Conservation (phyloP, 2,329 filamentous ascomycete species). For the Fusarium cicatricum region DNA sequence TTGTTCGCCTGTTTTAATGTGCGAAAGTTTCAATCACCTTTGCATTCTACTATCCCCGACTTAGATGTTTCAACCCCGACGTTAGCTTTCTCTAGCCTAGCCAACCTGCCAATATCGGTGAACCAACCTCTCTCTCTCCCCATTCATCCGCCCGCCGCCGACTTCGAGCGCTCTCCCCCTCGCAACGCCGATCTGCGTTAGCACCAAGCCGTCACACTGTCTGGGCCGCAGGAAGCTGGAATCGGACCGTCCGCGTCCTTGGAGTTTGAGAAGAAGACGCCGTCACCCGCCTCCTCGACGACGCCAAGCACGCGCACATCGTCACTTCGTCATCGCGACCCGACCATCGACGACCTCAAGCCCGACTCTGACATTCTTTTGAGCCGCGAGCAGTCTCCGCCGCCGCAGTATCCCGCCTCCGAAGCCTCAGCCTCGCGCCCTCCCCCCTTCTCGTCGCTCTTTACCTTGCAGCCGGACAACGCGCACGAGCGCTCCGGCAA, state of each 20-base stretch:
- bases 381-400: conserved; percentile 58
- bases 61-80: conserved; percentile 28
- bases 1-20: conserved; percentile 5
- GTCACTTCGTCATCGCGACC: conserved; percentile 37
- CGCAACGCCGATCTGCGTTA: conserved; percentile 15
- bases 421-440: conserved; percentile 63
- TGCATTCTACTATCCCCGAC: conserved; percentile 6
- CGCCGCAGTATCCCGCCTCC: conserved; percentile 66
- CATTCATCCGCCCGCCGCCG: conserved; percentile 14
- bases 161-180: conserved; percentile 11
- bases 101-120: conserved; percentile 27
- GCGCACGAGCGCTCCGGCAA: conserved; percentile 47
- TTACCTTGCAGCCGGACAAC: conserved; percentile 51
- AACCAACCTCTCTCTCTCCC: conserved; percentile 20
- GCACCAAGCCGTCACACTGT: conserved; percentile 50
- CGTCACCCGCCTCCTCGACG: conserved; percentile 39
- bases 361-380: conserved; percentile 37
- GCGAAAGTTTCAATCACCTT: neutral
- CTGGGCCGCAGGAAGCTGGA: conserved; percentile 45
- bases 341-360: conserved; percentile 34
- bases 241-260: conserved; percentile 49
- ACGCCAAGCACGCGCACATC: conserved; percentile 39
- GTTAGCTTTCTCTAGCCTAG: conserved; percentile 22
- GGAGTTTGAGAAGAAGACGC: conserved; percentile 46
- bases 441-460: conserved; percentile 69